phyloP scores from a whole-genome alignment of 352 stramenopile genomes.

The Phytophthora cactorum region DNA sequence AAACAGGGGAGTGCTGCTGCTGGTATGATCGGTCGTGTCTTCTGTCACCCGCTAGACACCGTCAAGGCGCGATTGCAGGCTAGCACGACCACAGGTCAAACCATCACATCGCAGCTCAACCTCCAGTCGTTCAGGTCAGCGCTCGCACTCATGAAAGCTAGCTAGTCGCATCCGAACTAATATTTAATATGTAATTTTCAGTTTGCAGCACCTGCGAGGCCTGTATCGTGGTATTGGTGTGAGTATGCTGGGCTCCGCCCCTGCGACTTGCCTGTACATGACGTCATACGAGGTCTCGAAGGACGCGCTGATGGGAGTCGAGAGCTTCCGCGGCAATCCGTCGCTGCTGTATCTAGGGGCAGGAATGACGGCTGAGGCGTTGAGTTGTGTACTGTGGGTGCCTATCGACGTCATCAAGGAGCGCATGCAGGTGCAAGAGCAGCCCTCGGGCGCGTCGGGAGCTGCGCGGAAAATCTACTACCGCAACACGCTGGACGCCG shows the following conservation, averaged over 20 bases:
- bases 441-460: conserved; percentile 3
- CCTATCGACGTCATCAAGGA: conserved; percentile 99
- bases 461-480: conserved; percentile 76
- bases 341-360: conserved; percentile 77
- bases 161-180: not conserved
- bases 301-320: conserved; percentile 52
- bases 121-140: conserved; percentile 54
- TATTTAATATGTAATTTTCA: conserved; percentile 3
- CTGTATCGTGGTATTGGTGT: conserved; percentile 97
- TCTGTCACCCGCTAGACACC: conserved; percentile 94
- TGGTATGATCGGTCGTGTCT: conserved; percentile 82
- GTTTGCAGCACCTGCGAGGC: conserved; percentile 65
- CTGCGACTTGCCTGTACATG: conserved; percentile 96
- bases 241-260: conserved; percentile 94
- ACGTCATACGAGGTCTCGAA: conserved; percentile 95
- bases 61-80: conserved; percentile 89
- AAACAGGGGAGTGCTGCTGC: conserved; percentile 78
- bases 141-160: not conserved
- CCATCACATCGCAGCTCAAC: conserved; percentile 51
- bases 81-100: conserved; percentile 41
- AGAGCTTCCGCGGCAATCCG: conserved; percentile 50
- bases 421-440: conserved; percentile 95
- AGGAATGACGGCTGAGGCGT: conserved; percentile 74
- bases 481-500: conserved; percentile 89
- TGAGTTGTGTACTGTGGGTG: conserved; percentile 97